Evolutionary conservation across 2,329 filamentous ascomycete genomes (phyloP).

Genomic region (Epichloe baconii): DNA sequence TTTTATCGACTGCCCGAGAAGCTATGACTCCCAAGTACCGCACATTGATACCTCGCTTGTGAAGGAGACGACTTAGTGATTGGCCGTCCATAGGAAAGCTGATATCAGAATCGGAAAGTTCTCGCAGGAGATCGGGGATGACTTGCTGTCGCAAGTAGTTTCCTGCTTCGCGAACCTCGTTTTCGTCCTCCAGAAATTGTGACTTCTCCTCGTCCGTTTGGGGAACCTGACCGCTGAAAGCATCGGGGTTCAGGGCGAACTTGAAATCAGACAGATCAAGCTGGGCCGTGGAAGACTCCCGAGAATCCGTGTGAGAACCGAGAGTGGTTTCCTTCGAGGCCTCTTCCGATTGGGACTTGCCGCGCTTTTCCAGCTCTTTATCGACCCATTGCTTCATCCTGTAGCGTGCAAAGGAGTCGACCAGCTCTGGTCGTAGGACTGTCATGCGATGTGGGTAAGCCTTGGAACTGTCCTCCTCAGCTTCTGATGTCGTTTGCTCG

Average conservation of each 20-base stretch:
- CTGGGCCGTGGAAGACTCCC: constrained; percentile 34
- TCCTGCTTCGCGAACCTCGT: constrained; percentile 75
- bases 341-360: constrained; percentile 22
- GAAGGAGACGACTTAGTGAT: constrained; percentile 74
- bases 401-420: constrained; percentile 71
- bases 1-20: constrained; percentile 52
- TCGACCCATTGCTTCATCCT: constrained; percentile 87
- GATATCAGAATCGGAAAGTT: constrained; percentile 82
- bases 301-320: constrained; percentile 22
- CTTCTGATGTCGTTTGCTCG: constrained; percentile 52
- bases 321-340: constrained; percentile 22
- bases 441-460: constrained; percentile 94
- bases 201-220: constrained; percentile 84
- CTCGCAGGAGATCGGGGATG: constrained; percentile 74
- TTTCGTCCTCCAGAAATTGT: constrained; percentile 71
- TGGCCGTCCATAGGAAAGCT: constrained; percentile 98
- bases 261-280: constrained; percentile 81
- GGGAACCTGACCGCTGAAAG: constrained; percentile 82
- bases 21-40: constrained; percentile 86
- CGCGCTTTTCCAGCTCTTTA: constrained; percentile 56
- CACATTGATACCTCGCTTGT: constrained; percentile 95
- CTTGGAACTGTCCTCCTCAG: constrained; percentile 27
- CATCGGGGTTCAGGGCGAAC: constrained; percentile 86
- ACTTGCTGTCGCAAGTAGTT: constrained; percentile 61
- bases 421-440: constrained; percentile 76